phyloP scores from a whole-genome alignment of 306 rosid species.

The Vigna angularis region DNA sequence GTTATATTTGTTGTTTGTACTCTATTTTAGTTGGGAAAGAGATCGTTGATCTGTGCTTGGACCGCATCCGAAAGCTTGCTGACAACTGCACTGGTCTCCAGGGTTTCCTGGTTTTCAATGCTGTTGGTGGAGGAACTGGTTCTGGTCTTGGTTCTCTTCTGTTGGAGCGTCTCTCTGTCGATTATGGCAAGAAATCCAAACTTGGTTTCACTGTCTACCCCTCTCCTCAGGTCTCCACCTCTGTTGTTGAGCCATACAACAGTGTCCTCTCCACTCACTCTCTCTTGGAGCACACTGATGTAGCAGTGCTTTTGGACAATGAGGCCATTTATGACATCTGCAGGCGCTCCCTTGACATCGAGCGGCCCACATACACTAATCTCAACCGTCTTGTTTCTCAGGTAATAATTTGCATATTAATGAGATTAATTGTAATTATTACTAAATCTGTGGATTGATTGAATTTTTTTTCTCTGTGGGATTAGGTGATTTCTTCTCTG shows the following conservation, averaged over 20 bases:
- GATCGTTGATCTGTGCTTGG: conserved; percentile 92
- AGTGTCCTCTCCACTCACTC: conserved; percentile 97
- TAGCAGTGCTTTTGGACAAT: conserved; percentile 86
- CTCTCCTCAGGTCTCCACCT: conserved; percentile 93
- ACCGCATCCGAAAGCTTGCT: conserved; percentile 91
- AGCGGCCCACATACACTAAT: conserved; percentile 93
- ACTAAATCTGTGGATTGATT: not conserved
- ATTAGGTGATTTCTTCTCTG: conserved; percentile 84
- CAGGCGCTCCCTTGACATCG: conserved; percentile 92
- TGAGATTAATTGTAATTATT: not conserved
- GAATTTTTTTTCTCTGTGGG: not conserved
- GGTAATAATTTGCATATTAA: conserved; percentile 45
- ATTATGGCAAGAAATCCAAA: conserved; percentile 92
- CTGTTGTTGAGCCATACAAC: conserved; percentile 98
- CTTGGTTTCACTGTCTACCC: conserved; percentile 94
- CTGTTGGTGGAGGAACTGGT: conserved; percentile 97
- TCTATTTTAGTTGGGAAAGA: conserved; percentile 75
- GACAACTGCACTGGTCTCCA: conserved; percentile 96
- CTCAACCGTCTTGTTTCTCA: conserved; percentile 92
- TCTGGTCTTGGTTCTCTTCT: conserved; percentile 94
- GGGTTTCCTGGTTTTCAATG: conserved; percentile 90
- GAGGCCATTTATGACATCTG: conserved; percentile 94
- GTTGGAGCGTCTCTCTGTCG: conserved; percentile 88
- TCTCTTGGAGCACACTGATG: conserved; percentile 92
- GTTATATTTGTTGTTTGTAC: not conserved